Base-by-base conservation (phyloP, 1,284 basidiomycete genomes). In the Ustilago nuda region DNA sequence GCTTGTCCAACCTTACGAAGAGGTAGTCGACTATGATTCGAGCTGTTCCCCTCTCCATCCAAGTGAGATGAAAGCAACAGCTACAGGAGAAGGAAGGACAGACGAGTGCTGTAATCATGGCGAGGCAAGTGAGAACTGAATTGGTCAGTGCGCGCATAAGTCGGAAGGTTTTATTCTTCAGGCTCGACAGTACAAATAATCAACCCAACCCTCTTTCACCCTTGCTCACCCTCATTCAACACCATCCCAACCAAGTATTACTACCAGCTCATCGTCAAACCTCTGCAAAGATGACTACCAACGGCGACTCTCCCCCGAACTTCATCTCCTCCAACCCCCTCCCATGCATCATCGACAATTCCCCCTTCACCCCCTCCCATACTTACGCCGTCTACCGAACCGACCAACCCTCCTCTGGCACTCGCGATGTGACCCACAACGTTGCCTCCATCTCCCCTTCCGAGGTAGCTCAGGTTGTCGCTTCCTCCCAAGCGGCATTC, bases 331-430 rank as follows among this genome's bases (percentile, higher is more conserved):
- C 51, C 17, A 4, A 13, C 3, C 45, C 69, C 19, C 66, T 86
- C 4, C 85, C 85, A 8, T 80, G 80, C 64, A 74, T 82, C 58
- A 54, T 86, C 64, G 69, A 79, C 65, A 83, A 82, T 55, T 52
- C 80, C 41, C 60, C 79, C 12, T 80, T 66, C 45, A 62, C 58
- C 15, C 78, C 76, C 7, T 35, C 55, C 4, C 59, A 66, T n/a
- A 80, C 76, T 3, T 86, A 79, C 60, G 32, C 76, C 3, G 79
- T 86, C 57, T 66, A 70, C 35, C 74, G 74, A 13, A 72, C 66
- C n/a, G 74, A 76, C 41, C 66, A 68, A 23, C 65, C 65, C 6
- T 50, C 69, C 37, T 5, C 32, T 12, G 30, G 48, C 13, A 57
- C 56, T 15, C 61, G 67, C 37, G 65, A 77, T 39, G 64, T 79